phyloP scores from a whole-genome alignment of 2,329 filamentous ascomycete genomes.

The Colletotrichum tabaci region DNA sequence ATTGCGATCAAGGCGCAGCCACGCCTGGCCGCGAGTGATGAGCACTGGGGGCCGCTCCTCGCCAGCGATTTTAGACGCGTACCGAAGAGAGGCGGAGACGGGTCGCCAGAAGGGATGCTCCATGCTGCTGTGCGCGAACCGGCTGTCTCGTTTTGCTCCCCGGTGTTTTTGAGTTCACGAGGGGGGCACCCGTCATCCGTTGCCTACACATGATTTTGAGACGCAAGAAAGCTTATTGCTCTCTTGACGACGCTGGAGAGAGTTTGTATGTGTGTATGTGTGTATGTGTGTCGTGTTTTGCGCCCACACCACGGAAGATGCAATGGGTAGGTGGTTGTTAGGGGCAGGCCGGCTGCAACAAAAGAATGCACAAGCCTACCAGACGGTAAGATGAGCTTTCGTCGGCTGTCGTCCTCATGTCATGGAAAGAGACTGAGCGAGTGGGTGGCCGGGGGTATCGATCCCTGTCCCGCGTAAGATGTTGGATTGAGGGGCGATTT shows the following conservation, averaged over 20 bases:
- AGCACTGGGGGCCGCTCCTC: neutral
- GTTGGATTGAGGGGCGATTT: conserved; percentile 1
- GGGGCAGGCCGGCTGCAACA: neutral
- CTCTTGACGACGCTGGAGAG: conserved; percentile 3
- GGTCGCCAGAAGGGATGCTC: conserved; percentile 3
- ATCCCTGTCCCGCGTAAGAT: conserved; percentile 24
- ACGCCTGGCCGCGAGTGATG: neutral
- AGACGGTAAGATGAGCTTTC: too few relatives aligned
- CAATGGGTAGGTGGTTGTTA: too few relatives aligned
- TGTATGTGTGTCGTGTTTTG: neutral
- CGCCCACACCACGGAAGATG: neutral
- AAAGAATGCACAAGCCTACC: conserved; percentile 16
- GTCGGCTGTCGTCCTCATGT: neutral
- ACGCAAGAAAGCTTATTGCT: conserved; percentile 32
- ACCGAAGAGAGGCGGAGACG: conserved; percentile 2
- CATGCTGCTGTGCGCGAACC: conserved; percentile 13
- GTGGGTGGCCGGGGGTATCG: neutral
- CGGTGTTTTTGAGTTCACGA: conserved; percentile 5
- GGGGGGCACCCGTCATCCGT: conserved; percentile 12
- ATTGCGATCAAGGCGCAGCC: conserved; percentile 19
- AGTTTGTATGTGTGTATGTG: too few relatives aligned
- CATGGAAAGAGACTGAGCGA: neutral
- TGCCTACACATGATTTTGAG: neutral
- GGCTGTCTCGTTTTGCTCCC: conserved; percentile 23
- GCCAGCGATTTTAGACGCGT: conserved; percentile 14